Evolutionary conservation across 306 rosid genomes (phyloP), one percentile per base, ranked within the genome.

Genomic region (Parietaria judaica): DNA sequence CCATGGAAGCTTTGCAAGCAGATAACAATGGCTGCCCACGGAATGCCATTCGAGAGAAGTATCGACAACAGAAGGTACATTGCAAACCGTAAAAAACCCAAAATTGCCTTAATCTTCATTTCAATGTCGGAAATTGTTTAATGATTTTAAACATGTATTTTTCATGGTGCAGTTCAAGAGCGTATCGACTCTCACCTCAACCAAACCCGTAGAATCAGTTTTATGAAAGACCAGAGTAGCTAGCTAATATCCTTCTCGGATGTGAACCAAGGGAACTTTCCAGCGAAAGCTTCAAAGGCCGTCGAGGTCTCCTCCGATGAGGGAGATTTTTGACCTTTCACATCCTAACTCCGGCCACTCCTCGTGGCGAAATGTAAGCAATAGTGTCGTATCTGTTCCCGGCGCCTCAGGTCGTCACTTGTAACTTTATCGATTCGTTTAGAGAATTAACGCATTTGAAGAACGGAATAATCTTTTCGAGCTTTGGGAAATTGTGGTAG

Each of bases 1-100:
- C 95, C 54, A 71, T 90, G 63, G 83, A 71, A 75, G 80, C 76
- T 51, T 72, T 90, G 78, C 97, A 81, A 71, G 66, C 76, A 68
- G 87, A 83, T 68, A 71, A 83, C 75, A 83, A 51, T 36, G 76
- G 75, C 58, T 81, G 86, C 54, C 49, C 89, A 50, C 79, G 81
- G 59, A 76, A 76, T 66, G 83, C 91, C 4, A 77, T 81, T 55
- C 87, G 91, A 3, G 89, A 90, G 58, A 90, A 90, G 79, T 90
- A 90, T 56, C 76, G 56, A 71, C 86, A 79, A 52, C 76, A 84
- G 50, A 87, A 85, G 97, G 97, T 90, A 64, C 13, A 11, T 23
- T 23, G 31, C 31, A 64, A 52, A 23, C 31, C 31, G 1, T 23
- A 23, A 23, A 23, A 23, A 1, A 1, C 31, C 31, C 31, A 23